Evolutionary conservation across 208 protist genomes (phyloP).

Genomic region (Leishmania arabica): DNA sequence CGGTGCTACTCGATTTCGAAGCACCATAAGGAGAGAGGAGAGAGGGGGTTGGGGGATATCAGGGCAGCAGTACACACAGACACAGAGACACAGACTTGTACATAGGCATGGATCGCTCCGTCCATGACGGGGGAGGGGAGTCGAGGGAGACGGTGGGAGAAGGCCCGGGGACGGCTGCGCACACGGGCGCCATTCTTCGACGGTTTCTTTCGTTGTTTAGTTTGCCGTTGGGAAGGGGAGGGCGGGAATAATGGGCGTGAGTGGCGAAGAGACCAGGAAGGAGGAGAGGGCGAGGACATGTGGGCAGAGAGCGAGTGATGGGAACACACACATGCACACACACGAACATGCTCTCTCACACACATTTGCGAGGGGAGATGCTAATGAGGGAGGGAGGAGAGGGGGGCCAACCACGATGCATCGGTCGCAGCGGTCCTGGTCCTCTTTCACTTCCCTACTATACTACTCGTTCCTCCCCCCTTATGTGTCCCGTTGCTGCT

Average conservation of each 20-base stretch:
- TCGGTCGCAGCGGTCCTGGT: background rate
- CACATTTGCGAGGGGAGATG: background rate
- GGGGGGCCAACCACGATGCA: background rate
- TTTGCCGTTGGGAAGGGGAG: background rate
- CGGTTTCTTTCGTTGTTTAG: background rate
- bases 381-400: background rate
- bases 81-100: background rate
- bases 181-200: background rate
- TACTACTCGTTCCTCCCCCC: background rate
- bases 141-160: background rate
- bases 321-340: constrained; percentile 2
- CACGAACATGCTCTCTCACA: background rate
- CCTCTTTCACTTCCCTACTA: background rate
- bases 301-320: background rate
- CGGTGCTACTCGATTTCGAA: background rate
- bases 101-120: background rate
- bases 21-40: background rate
- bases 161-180: background rate
- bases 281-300: background rate
- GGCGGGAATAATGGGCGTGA: background rate
- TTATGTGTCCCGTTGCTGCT: constrained; percentile 1
- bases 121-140: background rate
- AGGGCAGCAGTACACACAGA: constrained; percentile 3
- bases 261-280: background rate
- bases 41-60: background rate